Conservation (phyloP, 2,329 filamentous ascomycete species). For the Juglanconis sp. region DNA sequence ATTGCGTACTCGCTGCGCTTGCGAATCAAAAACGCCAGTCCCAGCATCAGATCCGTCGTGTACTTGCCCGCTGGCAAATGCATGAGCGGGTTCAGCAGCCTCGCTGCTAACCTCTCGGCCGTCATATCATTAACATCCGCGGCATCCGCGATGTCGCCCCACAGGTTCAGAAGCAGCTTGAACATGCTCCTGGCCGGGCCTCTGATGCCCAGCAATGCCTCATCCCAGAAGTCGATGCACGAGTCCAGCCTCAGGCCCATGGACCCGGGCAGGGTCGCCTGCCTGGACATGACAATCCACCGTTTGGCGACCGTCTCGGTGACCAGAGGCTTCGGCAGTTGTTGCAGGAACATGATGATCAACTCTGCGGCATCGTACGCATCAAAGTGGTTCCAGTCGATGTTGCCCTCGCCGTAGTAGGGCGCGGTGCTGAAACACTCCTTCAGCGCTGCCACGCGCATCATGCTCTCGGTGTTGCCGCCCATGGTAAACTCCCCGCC, state of each 20-base stretch:
- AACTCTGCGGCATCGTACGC: constrained; percentile 41
- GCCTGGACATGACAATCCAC: constrained; percentile 39
- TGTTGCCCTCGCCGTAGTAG: constrained; percentile 32
- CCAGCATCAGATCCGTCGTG: constrained; percentile 40
- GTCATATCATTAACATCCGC: constrained; percentile 41
- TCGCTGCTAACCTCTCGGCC: constrained; percentile 38
- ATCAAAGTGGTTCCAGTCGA: constrained; percentile 34
- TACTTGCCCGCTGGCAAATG: constrained; percentile 31
- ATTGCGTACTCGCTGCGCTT: constrained; percentile 38
- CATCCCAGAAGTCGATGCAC: constrained; percentile 46
- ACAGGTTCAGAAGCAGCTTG: constrained; percentile 42
- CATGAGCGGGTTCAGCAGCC: constrained; percentile 38
- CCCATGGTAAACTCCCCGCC: constrained; percentile 24
- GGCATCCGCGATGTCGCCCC: constrained; percentile 38
- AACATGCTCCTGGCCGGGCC: constrained; percentile 35
- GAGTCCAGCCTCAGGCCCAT: constrained; percentile 34
- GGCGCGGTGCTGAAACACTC: constrained; percentile 35
- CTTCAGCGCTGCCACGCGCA: constrained; percentile 34
- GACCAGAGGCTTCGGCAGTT: constrained; percentile 37
- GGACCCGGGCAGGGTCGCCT: constrained; percentile 34
- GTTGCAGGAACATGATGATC: constrained; percentile 36
- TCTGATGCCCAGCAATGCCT: constrained; percentile 38
- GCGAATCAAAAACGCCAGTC: constrained; percentile 41
- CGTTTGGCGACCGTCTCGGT: constrained; percentile 35
- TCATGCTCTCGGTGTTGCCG: constrained; percentile 29